phyloP scores from a whole-genome alignment of 106 monocot genomes.

The Platanthera zijinensis region DNA sequence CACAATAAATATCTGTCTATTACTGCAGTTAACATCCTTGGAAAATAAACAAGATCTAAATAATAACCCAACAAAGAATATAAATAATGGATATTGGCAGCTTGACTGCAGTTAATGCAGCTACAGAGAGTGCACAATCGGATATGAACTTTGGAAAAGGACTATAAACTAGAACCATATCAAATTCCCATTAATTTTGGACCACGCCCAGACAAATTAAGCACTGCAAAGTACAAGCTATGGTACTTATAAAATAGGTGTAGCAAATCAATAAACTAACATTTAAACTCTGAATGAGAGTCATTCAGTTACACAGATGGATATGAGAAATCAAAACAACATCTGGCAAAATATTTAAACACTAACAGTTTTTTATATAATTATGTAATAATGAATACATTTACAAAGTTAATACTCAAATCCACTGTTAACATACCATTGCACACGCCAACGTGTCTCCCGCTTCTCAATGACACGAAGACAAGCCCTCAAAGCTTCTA shows the following conservation, averaged over 20 bases:
- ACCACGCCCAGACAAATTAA: background rate
- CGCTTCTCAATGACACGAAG: constrained; percentile 77
- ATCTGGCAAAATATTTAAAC: background rate
- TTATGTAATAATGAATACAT: background rate
- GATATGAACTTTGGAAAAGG: background rate
- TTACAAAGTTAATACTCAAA: background rate
- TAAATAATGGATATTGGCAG: constrained; percentile 1
- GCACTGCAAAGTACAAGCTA: background rate
- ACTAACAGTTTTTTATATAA: background rate
- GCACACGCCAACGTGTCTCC: constrained; percentile 78
- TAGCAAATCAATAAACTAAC: background rate
- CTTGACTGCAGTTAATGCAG: background rate
- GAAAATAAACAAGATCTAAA: too few relatives aligned
- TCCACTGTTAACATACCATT: constrained; percentile 39
- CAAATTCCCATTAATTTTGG: background rate
- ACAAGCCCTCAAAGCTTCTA: constrained; percentile 73
- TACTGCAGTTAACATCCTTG: background rate
- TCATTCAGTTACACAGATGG: background rate
- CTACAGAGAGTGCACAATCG: background rate
- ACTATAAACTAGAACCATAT: background rate
- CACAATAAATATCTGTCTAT: background rate
- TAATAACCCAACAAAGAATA: background rate
- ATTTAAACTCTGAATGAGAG: background rate
- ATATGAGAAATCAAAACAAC: background rate
- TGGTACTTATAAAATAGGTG: background rate